Evolutionary conservation across 139 green algal species (phyloP).

Genomic region (Pleodorina starrii): DNA sequence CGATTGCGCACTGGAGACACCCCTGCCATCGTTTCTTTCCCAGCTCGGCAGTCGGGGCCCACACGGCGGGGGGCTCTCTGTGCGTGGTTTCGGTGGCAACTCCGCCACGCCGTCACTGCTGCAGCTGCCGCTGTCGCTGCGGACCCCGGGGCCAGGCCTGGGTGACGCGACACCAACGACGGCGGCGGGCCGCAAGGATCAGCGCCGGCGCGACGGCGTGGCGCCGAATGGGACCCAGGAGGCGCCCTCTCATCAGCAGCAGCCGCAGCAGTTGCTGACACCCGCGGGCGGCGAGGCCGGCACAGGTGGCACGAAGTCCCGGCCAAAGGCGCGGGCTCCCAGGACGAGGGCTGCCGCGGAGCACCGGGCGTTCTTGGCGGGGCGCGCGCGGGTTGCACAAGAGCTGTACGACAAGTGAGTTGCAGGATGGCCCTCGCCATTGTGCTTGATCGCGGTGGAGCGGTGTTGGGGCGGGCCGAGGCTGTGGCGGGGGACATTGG

Average conservation of each 20-base stretch:
- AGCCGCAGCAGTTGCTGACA: background rate
- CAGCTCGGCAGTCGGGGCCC: background rate
- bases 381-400: slow-evolving; percentile 54
- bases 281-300: background rate
- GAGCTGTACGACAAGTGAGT: slow-evolving; percentile 59
- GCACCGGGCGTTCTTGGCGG: slow-evolving; percentile 36
- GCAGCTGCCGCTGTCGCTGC: background rate
- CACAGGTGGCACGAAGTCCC: background rate
- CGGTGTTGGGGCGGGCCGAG: too few species aligned
- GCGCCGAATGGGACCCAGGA: background rate
- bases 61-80: background rate
- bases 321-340: background rate
- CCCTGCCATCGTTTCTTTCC: background rate
- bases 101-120: too few species aligned
- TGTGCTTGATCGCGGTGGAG: too few species aligned
- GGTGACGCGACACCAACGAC: background rate
- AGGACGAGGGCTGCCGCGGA: background rate
- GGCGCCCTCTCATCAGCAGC: too few species aligned
- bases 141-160: background rate
- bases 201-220: background rate
- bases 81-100: background rate
- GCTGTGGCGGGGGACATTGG: too few species aligned
- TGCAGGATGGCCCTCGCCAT: too few species aligned
- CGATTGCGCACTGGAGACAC: background rate
- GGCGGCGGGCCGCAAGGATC: background rate